A percentile compares a stretch with the other conserved stretches of the same genome.
Evolutionary conservation across 768 basidiomycete genomes (phyloP).

Genomic region (Macrolepiota dolichaula): DNA sequence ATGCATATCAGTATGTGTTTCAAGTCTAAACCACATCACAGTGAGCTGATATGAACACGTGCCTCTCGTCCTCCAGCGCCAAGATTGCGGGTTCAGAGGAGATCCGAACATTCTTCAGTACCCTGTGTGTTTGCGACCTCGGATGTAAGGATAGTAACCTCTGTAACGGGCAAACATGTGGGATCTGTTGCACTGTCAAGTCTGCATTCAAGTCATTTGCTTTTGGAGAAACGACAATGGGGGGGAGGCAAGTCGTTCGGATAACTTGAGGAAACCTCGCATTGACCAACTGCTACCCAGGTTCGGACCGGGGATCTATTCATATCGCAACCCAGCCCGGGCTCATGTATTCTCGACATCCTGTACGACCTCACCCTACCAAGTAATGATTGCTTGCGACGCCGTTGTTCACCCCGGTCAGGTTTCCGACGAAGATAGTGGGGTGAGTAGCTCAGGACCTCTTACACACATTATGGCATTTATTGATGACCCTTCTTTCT

Average conservation of each 20-base stretch:
- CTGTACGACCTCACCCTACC: constrained; percentile 62
- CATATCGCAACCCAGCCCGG: constrained; percentile 53
- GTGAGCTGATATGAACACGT: neutral
- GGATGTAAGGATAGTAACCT: constrained; percentile 48
- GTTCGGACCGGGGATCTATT: constrained; percentile 62
- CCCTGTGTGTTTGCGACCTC: constrained; percentile 68
- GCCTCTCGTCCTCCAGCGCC: constrained; percentile 23
- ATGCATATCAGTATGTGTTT: constrained; percentile 42
- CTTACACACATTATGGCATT: constrained; percentile 11
- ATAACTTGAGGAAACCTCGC: neutral
- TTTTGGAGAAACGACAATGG: constrained; percentile 50
- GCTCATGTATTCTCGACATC: constrained; percentile 65
- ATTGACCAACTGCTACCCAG: constrained; percentile 25
- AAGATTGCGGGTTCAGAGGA: constrained; percentile 37
- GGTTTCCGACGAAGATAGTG: constrained; percentile 17
- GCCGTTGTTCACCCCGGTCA: constrained; percentile 38
- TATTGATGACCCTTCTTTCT: constrained; percentile 8
- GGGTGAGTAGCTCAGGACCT: constrained; percentile 21
- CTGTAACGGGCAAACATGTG: constrained; percentile 61
- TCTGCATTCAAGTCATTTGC: constrained; percentile 56
- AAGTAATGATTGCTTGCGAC: constrained; percentile 63
- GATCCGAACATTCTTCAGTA: constrained; percentile 58
- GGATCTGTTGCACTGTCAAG: constrained; percentile 58
- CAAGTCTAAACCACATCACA: neutral
- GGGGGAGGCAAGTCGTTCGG: constrained; percentile 43